These are phyloP conservation scores for Schwanniomyces occidentalis DNA, from an alignment of 805 yeast genomes.

Conservation along the genomic window DNA sequence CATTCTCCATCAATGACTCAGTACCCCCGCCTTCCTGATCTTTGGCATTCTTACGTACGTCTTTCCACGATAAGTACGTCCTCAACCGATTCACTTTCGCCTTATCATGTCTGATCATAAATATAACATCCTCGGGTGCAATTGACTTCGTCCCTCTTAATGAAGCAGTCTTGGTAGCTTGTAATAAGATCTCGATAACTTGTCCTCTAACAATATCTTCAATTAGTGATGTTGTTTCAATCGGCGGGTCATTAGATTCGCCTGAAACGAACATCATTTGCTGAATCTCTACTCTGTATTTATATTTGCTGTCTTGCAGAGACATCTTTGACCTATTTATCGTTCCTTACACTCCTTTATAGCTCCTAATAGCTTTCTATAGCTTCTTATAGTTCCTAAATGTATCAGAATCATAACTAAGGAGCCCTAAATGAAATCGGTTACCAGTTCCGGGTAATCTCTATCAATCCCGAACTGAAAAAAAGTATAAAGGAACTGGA, in stretches of 20 bases:
- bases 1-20: slow-evolving; percentile 51
- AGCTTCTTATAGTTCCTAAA: too few relatives aligned
- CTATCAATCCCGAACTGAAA: too few relatives aligned
- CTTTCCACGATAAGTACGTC: slow-evolving; percentile 95
- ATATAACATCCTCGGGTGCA: slow-evolving; percentile 90
- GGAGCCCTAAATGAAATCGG: too few relatives aligned
- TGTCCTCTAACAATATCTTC: slow-evolving; percentile 96
- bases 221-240: slow-evolving; percentile 85
- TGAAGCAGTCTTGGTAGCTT: slow-evolving; percentile 76
- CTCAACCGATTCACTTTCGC: slow-evolving; percentile 91
- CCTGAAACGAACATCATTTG: slow-evolving; percentile 99
- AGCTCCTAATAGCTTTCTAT: too few relatives aligned
- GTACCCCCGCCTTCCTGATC: slow-evolving; percentile 56
- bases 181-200: slow-evolving; percentile 80
- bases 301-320: slow-evolving; percentile 48
- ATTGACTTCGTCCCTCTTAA: slow-evolving; percentile 80
- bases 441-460: too few relatives aligned
- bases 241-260: slow-evolving; percentile 91
- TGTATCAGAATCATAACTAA: too few relatives aligned
- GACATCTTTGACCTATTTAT: slow-evolving; percentile 6
- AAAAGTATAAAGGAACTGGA: too few relatives aligned
- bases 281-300: slow-evolving; percentile 90
- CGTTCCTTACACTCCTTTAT: too few relatives aligned
- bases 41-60: slow-evolving; percentile 78
- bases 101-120: slow-evolving; percentile 85